phyloP scores from a whole-genome alignment of 495 filamentous ascomycete genomes.

The Cetradonia linearis region DNA sequence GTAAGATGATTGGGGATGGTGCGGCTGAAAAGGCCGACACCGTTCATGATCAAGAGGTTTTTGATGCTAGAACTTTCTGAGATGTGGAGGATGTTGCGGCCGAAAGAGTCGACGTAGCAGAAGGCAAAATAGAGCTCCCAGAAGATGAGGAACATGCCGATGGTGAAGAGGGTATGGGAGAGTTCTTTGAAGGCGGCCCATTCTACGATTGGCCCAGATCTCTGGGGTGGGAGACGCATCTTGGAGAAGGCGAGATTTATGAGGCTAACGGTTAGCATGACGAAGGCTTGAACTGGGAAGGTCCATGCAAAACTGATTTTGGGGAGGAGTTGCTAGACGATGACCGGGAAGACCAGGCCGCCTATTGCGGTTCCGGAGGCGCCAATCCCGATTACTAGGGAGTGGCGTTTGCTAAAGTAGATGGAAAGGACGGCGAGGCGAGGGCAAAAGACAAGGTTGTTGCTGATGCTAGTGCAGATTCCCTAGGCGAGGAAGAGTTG shows the following conservation, averaged over 20 bases:
- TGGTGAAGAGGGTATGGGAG: conserved; percentile 56
- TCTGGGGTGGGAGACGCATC: conserved; percentile 55
- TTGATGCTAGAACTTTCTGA: conserved; percentile 47
- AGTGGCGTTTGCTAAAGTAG: conserved; percentile 61
- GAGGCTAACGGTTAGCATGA: conserved; percentile 50
- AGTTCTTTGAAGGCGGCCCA: conserved; percentile 55
- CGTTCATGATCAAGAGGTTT: conserved; percentile 57
- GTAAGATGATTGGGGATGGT: conserved; percentile 49
- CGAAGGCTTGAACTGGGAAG: conserved; percentile 61
- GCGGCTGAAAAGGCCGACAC: conserved; percentile 48
- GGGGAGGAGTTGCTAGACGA: conserved; percentile 60
- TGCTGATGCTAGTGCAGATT: conserved; percentile 61
- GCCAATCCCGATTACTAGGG: conserved; percentile 56
- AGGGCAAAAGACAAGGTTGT: conserved; percentile 64
- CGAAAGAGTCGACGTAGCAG: conserved; percentile 40
- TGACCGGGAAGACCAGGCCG: conserved; percentile 64
- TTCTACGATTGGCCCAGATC: conserved; percentile 54
- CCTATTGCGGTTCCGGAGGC: conserved; percentile 64
- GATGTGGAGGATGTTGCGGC: conserved; percentile 46
- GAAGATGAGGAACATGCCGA: conserved; percentile 56
- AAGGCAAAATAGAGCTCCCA: conserved; percentile 64
- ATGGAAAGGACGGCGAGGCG: conserved; percentile 56
- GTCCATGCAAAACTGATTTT: conserved; percentile 70
- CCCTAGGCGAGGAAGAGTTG: conserved; percentile 80
- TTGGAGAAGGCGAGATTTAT: conserved; percentile 46